These are phyloP conservation scores for Anaeromyces robustus DNA, from an alignment of 192 early-diverging fungal species.

Conservation along the genomic window DNA sequence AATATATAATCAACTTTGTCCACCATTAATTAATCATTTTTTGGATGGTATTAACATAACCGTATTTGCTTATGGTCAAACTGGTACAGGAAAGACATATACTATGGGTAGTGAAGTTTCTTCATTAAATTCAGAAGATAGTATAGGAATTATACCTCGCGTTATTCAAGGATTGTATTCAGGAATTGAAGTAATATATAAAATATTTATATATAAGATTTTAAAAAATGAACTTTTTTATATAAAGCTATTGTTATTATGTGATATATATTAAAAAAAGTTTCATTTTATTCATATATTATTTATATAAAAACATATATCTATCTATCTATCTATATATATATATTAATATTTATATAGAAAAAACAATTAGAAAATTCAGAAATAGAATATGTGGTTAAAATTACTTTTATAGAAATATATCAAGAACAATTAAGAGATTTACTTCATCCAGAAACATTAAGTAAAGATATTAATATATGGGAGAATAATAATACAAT, in stretches of 20 bases:
- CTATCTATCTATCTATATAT: no score
- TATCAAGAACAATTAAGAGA: slow-evolving; percentile 40
- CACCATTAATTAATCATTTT: background rate
- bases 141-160: slow-evolving; percentile 29
- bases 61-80: slow-evolving; percentile 17
- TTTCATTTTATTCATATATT: no score
- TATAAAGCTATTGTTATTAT: no score
- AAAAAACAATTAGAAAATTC: slow-evolving; percentile 3
- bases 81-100: slow-evolving; percentile 32
- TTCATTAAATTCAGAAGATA: slow-evolving; percentile 5
- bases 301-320: no score
- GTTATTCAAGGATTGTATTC: slow-evolving; percentile 20
- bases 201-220: background rate
- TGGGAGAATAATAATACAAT: slow-evolving; percentile 21
- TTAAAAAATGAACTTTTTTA: no score
- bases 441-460: slow-evolving; percentile 13
- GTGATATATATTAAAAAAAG: no score
- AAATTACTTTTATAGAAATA: slow-evolving; percentile 31
- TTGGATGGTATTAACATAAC: background rate
- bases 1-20: background rate
- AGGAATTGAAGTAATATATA: slow-evolving; percentile 5
- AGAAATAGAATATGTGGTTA: slow-evolving; percentile 11
- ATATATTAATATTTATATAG: background rate
- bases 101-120: slow-evolving; percentile 27
- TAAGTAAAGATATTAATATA: slow-evolving; percentile 22